Evolutionary conservation across 176 grass and related monocot species (phyloP).

Genomic region (Stipa capillata): DNA sequence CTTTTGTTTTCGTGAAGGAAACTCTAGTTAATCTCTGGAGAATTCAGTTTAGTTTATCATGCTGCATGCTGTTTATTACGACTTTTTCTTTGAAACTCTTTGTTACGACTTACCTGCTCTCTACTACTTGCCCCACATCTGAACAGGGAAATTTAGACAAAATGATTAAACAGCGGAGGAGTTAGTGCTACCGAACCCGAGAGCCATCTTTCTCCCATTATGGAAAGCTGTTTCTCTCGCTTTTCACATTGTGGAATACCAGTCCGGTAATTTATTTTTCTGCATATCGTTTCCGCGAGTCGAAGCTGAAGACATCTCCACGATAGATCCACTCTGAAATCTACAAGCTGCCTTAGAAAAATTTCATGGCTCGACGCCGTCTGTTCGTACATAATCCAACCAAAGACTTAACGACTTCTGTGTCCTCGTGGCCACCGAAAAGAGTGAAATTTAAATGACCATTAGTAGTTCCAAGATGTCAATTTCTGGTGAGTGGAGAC

Average conservation of each 20-base stretch:
- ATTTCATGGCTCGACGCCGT: not conserved
- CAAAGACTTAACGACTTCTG: not conserved
- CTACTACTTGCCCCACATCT: not conserved
- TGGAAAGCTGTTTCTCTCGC: not conserved
- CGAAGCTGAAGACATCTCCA: not conserved
- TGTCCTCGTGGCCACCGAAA: not conserved
- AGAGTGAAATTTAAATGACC: not conserved
- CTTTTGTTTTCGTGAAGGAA: too few relatives aligned
- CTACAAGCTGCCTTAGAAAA: not conserved
- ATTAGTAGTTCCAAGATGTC: not conserved
- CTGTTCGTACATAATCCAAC: not conserved
- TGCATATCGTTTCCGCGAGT: not conserved
- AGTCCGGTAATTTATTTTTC: not conserved
- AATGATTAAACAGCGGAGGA: not conserved
- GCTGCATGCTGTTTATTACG: not conserved
- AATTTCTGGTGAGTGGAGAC: not conserved
- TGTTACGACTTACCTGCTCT: not conserved
- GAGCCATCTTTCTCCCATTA: not conserved
- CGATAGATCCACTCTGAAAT: not conserved
- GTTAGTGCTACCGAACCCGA: not conserved
- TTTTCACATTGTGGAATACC: not conserved
- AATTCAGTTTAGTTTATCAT: too few relatives aligned
- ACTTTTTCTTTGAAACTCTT: too few relatives aligned
- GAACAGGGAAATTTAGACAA: not conserved
- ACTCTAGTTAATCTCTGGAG: too few relatives aligned